phyloP scores from a whole-genome alignment of 768 basidiomycete species.

The Cystobasidium tubakii region DNA sequence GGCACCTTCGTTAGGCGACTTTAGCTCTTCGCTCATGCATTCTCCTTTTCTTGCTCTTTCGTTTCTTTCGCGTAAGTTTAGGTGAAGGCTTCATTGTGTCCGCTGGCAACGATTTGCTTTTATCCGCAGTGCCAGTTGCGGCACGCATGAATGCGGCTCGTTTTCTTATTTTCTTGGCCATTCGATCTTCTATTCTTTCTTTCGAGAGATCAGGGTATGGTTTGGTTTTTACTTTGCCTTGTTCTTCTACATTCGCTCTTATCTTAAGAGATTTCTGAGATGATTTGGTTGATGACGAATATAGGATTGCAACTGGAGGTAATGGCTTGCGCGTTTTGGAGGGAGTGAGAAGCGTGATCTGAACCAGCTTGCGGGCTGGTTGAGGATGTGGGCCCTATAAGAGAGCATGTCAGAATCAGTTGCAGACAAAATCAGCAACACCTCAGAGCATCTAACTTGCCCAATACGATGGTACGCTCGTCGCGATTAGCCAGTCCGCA shows the following conservation, averaged over 20 bases:
- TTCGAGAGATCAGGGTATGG: conserved; percentile 3
- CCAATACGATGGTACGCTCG: neutral
- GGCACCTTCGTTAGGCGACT: no score
- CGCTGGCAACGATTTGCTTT: neutral
- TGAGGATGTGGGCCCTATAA: neutral
- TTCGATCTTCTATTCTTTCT: conserved; percentile 6
- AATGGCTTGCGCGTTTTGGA: neutral
- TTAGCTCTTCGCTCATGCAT: neutral
- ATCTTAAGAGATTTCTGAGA: neutral
- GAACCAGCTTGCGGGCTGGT: neutral
- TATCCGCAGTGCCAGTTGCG: neutral
- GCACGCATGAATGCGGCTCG: neutral
- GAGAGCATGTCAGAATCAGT: neutral
- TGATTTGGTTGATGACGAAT: neutral
- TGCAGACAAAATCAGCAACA: no score
- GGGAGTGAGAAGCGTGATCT: neutral
- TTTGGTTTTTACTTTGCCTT: neutral
- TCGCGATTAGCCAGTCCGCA: neutral
- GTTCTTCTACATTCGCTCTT: neutral
- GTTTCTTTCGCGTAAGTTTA: neutral
- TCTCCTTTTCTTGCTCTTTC: conserved; percentile 22
- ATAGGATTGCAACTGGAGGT: neutral
- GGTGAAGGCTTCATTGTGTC: no score
- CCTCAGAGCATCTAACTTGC: no score
- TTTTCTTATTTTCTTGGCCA: neutral